phyloP scores from a whole-genome alignment of 805 yeast species.

The Zygosaccharomyces pseudorouxii region DNA sequence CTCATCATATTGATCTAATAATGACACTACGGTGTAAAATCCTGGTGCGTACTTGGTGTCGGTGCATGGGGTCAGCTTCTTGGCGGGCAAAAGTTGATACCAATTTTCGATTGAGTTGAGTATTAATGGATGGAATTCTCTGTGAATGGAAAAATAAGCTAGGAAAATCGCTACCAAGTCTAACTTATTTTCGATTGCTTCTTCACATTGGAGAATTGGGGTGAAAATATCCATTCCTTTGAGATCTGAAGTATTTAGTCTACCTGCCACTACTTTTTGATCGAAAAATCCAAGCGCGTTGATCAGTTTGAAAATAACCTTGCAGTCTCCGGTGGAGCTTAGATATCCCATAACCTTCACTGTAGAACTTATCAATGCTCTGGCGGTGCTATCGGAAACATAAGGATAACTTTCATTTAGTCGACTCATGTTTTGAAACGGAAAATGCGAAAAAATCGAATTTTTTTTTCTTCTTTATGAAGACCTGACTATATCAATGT shows the following conservation, averaged over 20 bases:
- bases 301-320: slow-evolving; percentile 9
- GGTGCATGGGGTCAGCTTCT: background rate
- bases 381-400: slow-evolving; percentile 3
- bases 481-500: background rate
- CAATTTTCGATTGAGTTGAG: slow-evolving; percentile 12
- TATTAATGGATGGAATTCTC: slow-evolving; percentile 16
- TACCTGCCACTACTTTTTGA: slow-evolving; percentile 2
- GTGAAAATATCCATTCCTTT: slow-evolving; percentile 14
- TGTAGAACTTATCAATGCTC: slow-evolving; percentile 8
- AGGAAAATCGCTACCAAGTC: slow-evolving; percentile 20
- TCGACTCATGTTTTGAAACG: background rate
- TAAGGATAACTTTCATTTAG: slow-evolving; percentile 4
- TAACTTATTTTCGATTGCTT: slow-evolving; percentile 5
- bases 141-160: slow-evolving; percentile 23
- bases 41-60: slow-evolving; percentile 16
- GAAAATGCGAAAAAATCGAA: background rate
- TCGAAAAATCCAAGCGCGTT: slow-evolving; percentile 9
- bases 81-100: slow-evolving; percentile 7
- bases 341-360: slow-evolving; percentile 5
- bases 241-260: slow-evolving; percentile 1
- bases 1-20: slow-evolving; percentile 13
- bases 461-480: background rate
- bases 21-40: slow-evolving; percentile 18
- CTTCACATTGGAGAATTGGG: slow-evolving; percentile 9
- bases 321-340: background rate